Evolutionary conservation across 371 early-diverging fungal genomes (phyloP).

Genomic region (Entomophthora muscae): DNA sequence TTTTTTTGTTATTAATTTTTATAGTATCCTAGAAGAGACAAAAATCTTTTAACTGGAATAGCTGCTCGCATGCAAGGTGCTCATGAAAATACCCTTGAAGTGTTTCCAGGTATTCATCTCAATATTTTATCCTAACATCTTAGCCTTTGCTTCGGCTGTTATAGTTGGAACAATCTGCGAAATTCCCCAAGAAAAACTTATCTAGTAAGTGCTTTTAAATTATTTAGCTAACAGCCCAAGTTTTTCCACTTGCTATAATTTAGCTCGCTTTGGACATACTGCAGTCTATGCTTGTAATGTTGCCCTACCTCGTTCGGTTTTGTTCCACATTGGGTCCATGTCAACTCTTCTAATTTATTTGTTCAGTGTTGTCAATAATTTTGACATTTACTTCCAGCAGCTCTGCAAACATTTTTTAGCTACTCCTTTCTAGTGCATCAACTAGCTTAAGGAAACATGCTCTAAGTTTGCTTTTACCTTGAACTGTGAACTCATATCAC

Average conservation of each 20-base stretch:
- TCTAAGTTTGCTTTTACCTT: no score
- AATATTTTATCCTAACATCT: neutral
- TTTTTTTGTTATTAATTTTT: neutral
- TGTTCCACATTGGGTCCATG: neutral
- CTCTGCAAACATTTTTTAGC: constrained; percentile 1
- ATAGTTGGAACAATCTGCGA: neutral
- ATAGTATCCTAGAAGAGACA: neutral
- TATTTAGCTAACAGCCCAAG: neutral
- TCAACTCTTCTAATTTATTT: neutral
- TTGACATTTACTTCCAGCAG: neutral
- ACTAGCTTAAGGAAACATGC: no score
- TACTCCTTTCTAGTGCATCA: neutral
- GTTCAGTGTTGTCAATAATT: neutral
- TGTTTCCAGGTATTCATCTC: constrained; percentile 1
- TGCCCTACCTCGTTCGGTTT: neutral
- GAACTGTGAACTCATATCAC: no score
- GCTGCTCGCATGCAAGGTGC: neutral
- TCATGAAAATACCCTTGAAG: neutral
- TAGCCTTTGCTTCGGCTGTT: constrained; percentile 3
- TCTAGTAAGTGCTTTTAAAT: neutral
- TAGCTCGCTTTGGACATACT: neutral
- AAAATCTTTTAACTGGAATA: neutral
- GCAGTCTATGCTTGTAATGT: neutral
- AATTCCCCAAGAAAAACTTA: neutral
- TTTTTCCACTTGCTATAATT: neutral